Conservation (phyloP, 2,329 filamentous ascomycete genomes). For the Knufia petricola region DNA sequence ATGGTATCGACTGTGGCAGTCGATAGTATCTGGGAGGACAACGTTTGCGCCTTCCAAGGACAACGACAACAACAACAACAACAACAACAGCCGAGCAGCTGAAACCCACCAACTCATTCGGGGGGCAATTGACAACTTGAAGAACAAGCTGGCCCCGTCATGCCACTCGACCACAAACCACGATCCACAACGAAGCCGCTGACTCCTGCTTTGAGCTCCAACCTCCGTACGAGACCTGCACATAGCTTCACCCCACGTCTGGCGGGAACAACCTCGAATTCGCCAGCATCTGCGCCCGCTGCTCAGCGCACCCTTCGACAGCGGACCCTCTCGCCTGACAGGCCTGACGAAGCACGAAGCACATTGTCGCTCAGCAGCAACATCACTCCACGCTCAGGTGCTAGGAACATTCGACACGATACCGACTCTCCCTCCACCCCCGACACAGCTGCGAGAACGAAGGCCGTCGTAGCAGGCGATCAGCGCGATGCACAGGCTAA, state of each 20-base stretch:
- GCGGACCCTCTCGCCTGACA: constrained; percentile 16
- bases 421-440: constrained; percentile 60
- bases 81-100: no score
- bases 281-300: constrained; percentile 28
- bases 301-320: constrained; percentile 13
- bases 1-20: not conserved
- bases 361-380: constrained; percentile 53
- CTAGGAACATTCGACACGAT: constrained; percentile 58
- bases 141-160: constrained; percentile 26
- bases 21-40: not conserved
- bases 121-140: not conserved
- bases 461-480: constrained; percentile 25
- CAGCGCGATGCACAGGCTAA: constrained; percentile 22
- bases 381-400: constrained; percentile 68
- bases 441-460: constrained; percentile 39
- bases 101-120: no score
- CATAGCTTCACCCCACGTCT: constrained; percentile 51
- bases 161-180: constrained; percentile 43
- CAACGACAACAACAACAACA: no score
- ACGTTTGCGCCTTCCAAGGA: not conserved
- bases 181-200: constrained; percentile 48
- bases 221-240: constrained; percentile 44
- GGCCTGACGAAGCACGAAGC: constrained; percentile 40
- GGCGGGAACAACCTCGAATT: constrained; percentile 33
- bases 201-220: constrained; percentile 58